Conservation (phyloP, 1,284 basidiomycete species). For the Lignosus rhinocerotis region DNA sequence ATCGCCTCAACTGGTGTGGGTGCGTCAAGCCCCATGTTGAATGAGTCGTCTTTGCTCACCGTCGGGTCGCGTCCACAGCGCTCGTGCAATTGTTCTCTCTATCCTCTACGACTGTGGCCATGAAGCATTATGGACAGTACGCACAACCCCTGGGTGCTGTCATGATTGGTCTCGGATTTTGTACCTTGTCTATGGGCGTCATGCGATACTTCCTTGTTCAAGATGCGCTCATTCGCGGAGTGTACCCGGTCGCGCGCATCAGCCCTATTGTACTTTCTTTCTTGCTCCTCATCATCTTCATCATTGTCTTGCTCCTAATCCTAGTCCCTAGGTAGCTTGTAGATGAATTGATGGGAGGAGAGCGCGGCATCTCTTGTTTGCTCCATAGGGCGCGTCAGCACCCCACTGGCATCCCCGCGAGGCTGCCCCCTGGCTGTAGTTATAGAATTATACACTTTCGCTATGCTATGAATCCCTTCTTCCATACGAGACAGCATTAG, state of each 20-base stretch:
- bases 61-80: slow-evolving; percentile 32
- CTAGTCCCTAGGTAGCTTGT: slow-evolving; percentile 24
- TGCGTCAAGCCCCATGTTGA: slow-evolving; percentile 18
- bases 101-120: slow-evolving; percentile 32
- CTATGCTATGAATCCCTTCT: too few species aligned
- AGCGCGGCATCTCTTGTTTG: too few species aligned
- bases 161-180: slow-evolving; percentile 49
- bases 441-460: too few species aligned
- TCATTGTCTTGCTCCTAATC: slow-evolving; percentile 52
- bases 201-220: slow-evolving; percentile 59
- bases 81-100: slow-evolving; percentile 60
- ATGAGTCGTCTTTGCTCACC: neutral
- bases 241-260: slow-evolving; percentile 56
- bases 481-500: too few species aligned
- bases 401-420: too few species aligned
- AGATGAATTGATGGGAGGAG: too few species aligned
- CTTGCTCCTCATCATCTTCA: slow-evolving; percentile 44
- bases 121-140: slow-evolving; percentile 37
- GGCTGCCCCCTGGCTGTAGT: too few species aligned
- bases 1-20: slow-evolving; percentile 53
- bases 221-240: slow-evolving; percentile 50
- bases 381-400: too few species aligned
- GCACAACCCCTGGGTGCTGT: slow-evolving; percentile 57
- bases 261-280: slow-evolving; percentile 46
- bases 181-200: slow-evolving; percentile 51